Evolutionary conservation across 2,329 filamentous ascomycete species (phyloP).

Genomic region (Byssoonygena ceratinophila): DNA sequence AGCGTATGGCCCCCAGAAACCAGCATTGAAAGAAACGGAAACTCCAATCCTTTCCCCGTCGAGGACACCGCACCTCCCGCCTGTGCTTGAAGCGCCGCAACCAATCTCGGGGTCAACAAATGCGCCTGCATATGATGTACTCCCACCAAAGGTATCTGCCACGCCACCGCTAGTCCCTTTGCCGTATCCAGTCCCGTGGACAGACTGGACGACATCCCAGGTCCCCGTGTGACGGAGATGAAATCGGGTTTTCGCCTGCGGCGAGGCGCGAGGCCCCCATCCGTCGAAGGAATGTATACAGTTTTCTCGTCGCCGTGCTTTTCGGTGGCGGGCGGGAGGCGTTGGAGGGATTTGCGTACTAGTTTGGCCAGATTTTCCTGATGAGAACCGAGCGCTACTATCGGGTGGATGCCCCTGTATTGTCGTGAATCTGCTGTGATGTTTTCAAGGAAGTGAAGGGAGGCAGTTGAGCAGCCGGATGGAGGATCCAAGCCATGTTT

Average conservation of each 20-base stretch:
- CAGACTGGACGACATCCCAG: slow-evolving; percentile 74
- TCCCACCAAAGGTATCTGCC: slow-evolving; percentile 69
- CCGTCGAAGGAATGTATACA: slow-evolving; percentile 16
- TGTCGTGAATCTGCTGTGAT: slow-evolving; percentile 67
- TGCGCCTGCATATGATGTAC: slow-evolving; percentile 98
- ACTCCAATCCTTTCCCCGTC: slow-evolving; percentile 4
- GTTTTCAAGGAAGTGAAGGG: slow-evolving; percentile 67
- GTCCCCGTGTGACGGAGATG: slow-evolving; percentile 79
- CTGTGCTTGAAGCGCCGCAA: slow-evolving; percentile 44
- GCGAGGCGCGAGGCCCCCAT: slow-evolving; percentile 9
- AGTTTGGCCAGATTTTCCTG: slow-evolving; percentile 58
- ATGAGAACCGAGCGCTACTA: slow-evolving; percentile 65
- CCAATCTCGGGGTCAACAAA: slow-evolving; percentile 73
- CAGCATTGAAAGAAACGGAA: slow-evolving; percentile 74
- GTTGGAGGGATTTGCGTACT: slow-evolving; percentile 51
- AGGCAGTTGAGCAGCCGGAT: slow-evolving; percentile 32
- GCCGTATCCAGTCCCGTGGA: slow-evolving; percentile 69
- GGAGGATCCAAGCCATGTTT: slow-evolving; percentile 31
- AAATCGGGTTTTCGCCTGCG: slow-evolving; percentile 57
- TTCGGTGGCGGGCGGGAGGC: slow-evolving; percentile 38
- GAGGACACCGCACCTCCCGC: background rate
- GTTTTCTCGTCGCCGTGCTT: slow-evolving; percentile 1
- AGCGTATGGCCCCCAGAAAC: slow-evolving; percentile 89
- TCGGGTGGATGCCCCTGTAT: slow-evolving; percentile 70
- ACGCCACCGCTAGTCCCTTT: slow-evolving; percentile 76